Evolutionary conservation across 768 basidiomycete species (phyloP), one percentile per base, ranked within the genome.

Genomic region (Trametes punicea): DNA sequence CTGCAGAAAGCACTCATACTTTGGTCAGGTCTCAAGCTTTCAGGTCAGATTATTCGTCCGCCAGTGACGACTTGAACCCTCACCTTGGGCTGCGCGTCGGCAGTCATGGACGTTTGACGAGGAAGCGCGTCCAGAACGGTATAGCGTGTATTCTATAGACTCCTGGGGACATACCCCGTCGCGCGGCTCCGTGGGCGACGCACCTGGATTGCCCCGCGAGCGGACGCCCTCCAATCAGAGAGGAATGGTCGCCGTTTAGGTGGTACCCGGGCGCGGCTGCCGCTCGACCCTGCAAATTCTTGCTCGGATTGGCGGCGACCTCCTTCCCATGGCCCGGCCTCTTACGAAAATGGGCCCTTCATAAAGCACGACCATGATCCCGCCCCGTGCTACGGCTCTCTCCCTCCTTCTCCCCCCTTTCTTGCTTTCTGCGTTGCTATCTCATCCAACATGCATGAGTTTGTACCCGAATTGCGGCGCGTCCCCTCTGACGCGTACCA

Each of bases 181-280:
- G 49, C 38, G 26, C 21, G 27, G n/a, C 38, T 40, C 38, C 38
- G 27, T 25, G 26, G 9, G 38, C n/a, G 16, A 40, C 38, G 51
- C 51, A 53, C 54, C 46, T 41, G 21, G 54, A 49, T 26, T 42
- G 34, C 9, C 18, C n/a, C 41, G 36, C 30, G 56, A 25, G 42
- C 33, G 54, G 40, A 27, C 40, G 56, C 15, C 41, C 44, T 34
- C 56, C 33, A 49, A 50, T 29, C 34, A 51, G 56, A 38, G 42
- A 7, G 33, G 21, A 49, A 36, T 45, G 29, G 56, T 57, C 56
- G 56, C 56, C 44, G 48, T 51, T 46, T 39, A 41, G 46, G 47
- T 41, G 46, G 46, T 48, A 48, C 38, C 54, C 54, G 39, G 20
- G 46, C 47, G 54, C 54, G 46, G 27, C 46, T 55, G 6, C 45